Evolutionary conservation across 352 stramenopile species (phyloP).

Genomic region (Phytophthora sansomeana): DNA sequence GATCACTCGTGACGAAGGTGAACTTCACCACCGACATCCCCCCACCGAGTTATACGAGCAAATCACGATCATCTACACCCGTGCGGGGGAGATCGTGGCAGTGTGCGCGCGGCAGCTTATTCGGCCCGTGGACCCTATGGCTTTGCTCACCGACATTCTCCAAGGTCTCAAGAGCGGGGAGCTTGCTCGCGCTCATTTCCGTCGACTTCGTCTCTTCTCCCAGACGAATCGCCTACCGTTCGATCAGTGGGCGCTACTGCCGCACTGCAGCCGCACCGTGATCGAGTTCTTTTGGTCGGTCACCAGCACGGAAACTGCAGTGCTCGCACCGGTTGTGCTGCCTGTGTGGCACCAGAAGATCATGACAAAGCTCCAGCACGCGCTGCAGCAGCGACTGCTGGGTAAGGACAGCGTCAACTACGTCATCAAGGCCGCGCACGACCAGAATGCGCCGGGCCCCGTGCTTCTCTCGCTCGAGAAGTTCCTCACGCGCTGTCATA

Average conservation of each 20-base stretch:
- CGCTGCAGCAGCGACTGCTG: conserved; percentile 59
- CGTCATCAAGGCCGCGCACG: conserved; percentile 47
- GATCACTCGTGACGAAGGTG: background rate
- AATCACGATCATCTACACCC: conserved; percentile 58
- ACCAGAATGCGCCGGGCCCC: conserved; percentile 44
- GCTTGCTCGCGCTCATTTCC: conserved; percentile 47
- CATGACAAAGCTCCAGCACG: conserved; percentile 48
- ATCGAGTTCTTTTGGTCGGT: conserved; percentile 56
- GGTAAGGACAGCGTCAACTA: conserved; percentile 67
- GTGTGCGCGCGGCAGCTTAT: conserved; percentile 62
- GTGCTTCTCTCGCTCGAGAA: conserved; percentile 54
- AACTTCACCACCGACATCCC: conserved; percentile 2
- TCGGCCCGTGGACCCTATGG: conserved; percentile 44
- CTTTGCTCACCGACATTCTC: conserved; percentile 42
- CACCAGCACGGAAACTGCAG: background rate
- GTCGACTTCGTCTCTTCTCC: conserved; percentile 64
- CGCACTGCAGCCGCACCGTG: conserved; percentile 34
- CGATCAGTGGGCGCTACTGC: conserved; percentile 55
- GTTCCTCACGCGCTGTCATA: conserved; percentile 49
- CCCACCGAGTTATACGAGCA: conserved; percentile 54
- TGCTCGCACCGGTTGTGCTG: conserved; percentile 1
- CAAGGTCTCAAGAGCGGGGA: conserved; percentile 39
- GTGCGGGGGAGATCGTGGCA: conserved; percentile 58
- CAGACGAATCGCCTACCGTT: conserved; percentile 54
- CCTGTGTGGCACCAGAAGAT: conserved; percentile 62